These are phyloP conservation scores for Coniochaeta sp. DNA, from an alignment of 2,329 filamentous ascomycete genomes.

Conservation along the genomic window DNA sequence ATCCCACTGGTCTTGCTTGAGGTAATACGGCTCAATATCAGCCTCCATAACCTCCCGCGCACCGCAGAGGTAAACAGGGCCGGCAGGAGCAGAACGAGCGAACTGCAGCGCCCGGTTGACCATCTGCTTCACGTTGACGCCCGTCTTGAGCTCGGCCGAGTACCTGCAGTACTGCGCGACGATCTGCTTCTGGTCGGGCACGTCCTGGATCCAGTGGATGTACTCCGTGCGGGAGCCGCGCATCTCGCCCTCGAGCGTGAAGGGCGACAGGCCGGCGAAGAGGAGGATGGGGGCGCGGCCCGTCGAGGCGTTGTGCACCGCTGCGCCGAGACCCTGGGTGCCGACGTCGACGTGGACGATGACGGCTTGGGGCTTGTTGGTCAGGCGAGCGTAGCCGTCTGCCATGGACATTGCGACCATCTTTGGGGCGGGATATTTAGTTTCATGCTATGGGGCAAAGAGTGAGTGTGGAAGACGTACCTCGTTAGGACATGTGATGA, in stretches of 20 bases:
- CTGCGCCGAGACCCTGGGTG: conserved; percentile 64
- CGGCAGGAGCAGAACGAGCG: conserved; percentile 67
- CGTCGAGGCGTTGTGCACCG: conserved; percentile 64
- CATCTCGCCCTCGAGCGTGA: conserved; percentile 34
- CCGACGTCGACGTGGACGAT: conserved; percentile 70
- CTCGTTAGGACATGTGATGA: conserved; percentile 70
- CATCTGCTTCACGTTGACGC: conserved; percentile 82
- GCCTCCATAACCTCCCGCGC: conserved; percentile 81
- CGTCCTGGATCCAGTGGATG: conserved; percentile 37
- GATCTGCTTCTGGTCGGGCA: conserved; percentile 39
- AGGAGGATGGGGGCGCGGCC: conserved; percentile 57
- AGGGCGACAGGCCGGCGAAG: conserved; percentile 35
- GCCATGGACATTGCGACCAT: conserved; percentile 74
- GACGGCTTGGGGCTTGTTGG: conserved; percentile 60
- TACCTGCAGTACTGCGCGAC: conserved; percentile 82
- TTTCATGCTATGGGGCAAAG: neutral
- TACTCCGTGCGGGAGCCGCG: conserved; percentile 31
- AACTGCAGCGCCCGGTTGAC: conserved; percentile 81
- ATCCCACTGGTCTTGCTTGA: conserved; percentile 65
- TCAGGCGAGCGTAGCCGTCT: conserved; percentile 63
- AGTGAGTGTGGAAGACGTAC: conserved; percentile 26
- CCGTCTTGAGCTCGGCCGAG: conserved; percentile 73
- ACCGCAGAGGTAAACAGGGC: conserved; percentile 73
- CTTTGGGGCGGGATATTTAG: conserved; percentile 23
- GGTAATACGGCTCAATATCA: conserved; percentile 65